Evolutionary conservation across 2,329 filamentous ascomycete species (phyloP).

Genomic region (Pseudogymnoascus verrucosus): DNA sequence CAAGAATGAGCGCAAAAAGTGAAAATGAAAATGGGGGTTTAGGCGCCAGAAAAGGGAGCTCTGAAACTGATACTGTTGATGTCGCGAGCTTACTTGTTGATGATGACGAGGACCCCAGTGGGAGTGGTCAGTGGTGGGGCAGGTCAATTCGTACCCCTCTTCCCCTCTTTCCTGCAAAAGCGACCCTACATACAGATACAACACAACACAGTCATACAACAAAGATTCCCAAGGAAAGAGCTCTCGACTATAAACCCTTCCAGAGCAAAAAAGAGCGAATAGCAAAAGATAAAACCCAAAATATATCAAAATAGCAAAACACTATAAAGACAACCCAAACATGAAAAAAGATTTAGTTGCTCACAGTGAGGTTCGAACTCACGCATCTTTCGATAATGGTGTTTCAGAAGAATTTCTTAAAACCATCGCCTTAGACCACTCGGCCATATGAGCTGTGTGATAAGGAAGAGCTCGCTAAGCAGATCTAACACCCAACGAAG

Average conservation of each 20-base stretch:
- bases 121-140: not conserved
- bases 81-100: slow-evolving; percentile 6
- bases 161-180: slow-evolving; percentile 1
- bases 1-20: not conserved
- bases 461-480: not conserved
- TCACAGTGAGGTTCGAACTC: slow-evolving; percentile 27
- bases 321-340: slow-evolving; percentile 15
- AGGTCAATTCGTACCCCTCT: slow-evolving; percentile 6
- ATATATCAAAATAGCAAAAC: slow-evolving; percentile 2
- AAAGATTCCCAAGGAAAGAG: not conserved
- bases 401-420: slow-evolving; percentile 12
- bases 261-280: not conserved
- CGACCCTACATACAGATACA: not conserved
- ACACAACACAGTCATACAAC: not conserved
- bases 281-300: not conserved
- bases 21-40: not conserved
- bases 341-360: slow-evolving; percentile 13
- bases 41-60: not conserved
- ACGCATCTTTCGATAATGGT: slow-evolving; percentile 28
- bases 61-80: slow-evolving; percentile 5
- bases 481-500: not conserved
- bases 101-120: not conserved
- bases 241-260: not conserved
- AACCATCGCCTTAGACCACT: slow-evolving; percentile 14
- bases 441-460: slow-evolving; percentile 12